Evolutionary conservation across 75 land plant genomes (phyloP).

Genomic region (Cunninghamia lanceolata): DNA sequence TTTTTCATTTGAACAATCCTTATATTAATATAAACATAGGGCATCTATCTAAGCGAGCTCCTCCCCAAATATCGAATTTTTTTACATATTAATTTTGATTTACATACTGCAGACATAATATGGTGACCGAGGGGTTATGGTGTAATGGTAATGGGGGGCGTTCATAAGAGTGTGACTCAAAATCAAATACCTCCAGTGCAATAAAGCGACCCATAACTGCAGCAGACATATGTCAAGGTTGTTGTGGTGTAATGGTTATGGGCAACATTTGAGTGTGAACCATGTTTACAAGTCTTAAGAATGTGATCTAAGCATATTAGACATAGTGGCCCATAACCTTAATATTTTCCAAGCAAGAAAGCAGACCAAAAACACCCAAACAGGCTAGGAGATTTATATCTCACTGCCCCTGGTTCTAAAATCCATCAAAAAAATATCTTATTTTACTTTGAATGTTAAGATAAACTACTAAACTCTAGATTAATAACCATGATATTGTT

Average conservation of each 20-base stretch:
- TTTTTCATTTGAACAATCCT: neutral
- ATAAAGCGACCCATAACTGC: neutral
- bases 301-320: neutral
- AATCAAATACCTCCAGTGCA: neutral
- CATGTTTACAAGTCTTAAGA: neutral
- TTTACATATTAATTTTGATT: neutral
- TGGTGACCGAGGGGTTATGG: neutral
- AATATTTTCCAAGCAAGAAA: neutral
- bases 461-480: neutral
- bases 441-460: neutral
- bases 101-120: neutral
- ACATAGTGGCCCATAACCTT: neutral
- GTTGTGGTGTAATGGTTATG: neutral
- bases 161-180: neutral
- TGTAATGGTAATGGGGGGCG: neutral
- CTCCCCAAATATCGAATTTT: neutral
- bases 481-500: neutral
- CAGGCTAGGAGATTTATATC: neutral
- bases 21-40: neutral
- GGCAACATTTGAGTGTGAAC: neutral
- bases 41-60: neutral
- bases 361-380: neutral
- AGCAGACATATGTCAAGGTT: neutral
- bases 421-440: neutral
- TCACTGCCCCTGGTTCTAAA: neutral